Base-by-base conservation (phyloP, 176 grass and related monocot genomes). In the Carex myosuroides region DNA sequence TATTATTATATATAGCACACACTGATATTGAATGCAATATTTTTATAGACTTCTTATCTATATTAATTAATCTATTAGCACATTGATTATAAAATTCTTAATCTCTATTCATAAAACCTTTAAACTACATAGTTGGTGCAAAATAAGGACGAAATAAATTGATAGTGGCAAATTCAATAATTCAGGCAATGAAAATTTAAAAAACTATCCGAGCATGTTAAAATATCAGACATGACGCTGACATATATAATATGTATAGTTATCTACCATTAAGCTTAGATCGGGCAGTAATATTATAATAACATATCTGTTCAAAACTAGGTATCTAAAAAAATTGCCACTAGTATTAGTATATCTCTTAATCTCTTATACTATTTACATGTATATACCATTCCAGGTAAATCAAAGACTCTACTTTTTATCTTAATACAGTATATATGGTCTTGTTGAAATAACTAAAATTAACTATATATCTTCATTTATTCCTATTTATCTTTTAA, bases 271-370 rank as follows among this genome's bases (percentile, higher is more conserved):
- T 29, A 26, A 54, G 42, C 21, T 54, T 75, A 54, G 20, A 29
- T 54, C 13, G 46, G 20, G 44, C 11, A 71, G 21, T 8, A 75
- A 30, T 75, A 75, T 54, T 52, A 30, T 30, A 53, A 75, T 54
- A 54, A 52, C 39, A 75, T 75, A 73, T 73, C 41, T 74, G 70
- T 74, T 74, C 9, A 75, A 53, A 75, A 75, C 46, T 75, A 75
- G 32, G 35, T 24, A 37, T 22, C 41, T 73, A 73, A 50, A 46
- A 73, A 41, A 70, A 18, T 70, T 68, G 64, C 66, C 33, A 70
- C 66, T 39, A 18, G 35, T 70, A 9, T 37, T 39, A 18, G 35
- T 70, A 18, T 37, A 41, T 70, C 13, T 70, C 14, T 70, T 18
- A 41, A 70, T 70, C 66, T 20, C 70, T 48, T 73, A 46, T 6